Evolutionary conservation across 2,329 filamentous ascomycete genomes (phyloP).

Genomic region (Cladosporium sp.): DNA sequence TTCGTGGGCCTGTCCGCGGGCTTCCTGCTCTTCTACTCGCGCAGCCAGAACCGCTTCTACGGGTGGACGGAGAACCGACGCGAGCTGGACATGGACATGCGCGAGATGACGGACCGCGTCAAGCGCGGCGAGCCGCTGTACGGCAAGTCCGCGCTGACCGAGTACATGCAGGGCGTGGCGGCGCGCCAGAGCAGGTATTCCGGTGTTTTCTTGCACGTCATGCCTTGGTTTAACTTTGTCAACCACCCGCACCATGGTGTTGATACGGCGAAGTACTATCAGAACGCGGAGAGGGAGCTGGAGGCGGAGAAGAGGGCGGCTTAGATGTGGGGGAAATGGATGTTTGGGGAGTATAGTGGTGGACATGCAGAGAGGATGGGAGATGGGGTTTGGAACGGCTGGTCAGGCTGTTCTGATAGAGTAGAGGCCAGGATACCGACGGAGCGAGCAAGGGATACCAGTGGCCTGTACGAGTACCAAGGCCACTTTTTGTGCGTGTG

Average conservation of each 20-base stretch:
- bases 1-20: constrained; percentile 71
- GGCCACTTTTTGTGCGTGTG: constrained; percentile 2
- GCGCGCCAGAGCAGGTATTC: constrained; percentile 90
- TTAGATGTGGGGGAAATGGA: not conserved
- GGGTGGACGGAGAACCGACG: constrained; percentile 88
- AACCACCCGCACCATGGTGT: constrained; percentile 96
- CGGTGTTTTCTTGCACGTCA: constrained; percentile 73
- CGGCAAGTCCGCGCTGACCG: constrained; percentile 70
- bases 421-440: constrained; percentile 1
- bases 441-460: constrained; percentile 9
- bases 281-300: constrained; percentile 88
- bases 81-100: constrained; percentile 94
- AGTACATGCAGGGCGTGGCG: constrained; percentile 92
- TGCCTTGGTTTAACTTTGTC: constrained; percentile 98
- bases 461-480: constrained; percentile 11
- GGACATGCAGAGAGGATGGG: not conserved
- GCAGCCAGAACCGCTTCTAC: constrained; percentile 85
- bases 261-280: constrained; percentile 98
- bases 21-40: constrained; percentile 80
- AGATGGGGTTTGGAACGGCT: not conserved
- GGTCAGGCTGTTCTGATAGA: constrained; percentile 11
- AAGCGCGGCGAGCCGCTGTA: constrained; percentile 90
- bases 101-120: constrained; percentile 95
- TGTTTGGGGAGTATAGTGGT: too few relatives aligned
- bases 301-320: constrained; percentile 62